These are phyloP conservation scores for Ascochyta lentis DNA, from an alignment of 2,329 filamentous ascomycete species.

Conservation along the genomic window DNA sequence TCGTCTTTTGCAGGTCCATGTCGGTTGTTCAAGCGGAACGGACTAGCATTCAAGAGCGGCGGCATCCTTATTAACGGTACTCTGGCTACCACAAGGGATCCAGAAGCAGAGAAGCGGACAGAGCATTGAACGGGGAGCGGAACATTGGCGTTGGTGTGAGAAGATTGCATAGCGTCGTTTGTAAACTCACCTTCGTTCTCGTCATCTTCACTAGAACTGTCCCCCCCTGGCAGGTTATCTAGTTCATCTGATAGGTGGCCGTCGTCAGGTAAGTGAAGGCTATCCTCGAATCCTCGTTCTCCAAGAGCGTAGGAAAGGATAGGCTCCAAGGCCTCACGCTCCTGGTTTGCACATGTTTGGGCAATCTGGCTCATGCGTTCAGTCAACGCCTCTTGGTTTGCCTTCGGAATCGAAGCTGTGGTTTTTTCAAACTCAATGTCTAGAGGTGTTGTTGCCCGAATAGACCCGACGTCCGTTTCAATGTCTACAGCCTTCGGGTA, in stretches of 20 bases:
- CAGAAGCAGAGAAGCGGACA: constrained; percentile 64
- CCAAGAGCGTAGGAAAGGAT: constrained; percentile 67
- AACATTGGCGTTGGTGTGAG: constrained; percentile 69
- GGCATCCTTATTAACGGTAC: constrained; percentile 54
- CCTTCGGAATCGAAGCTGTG: constrained; percentile 59
- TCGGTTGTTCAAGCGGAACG: constrained; percentile 38
- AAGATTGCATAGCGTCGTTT: constrained; percentile 59
- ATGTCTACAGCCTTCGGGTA: constrained; percentile 61
- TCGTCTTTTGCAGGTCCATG: constrained; percentile 50
- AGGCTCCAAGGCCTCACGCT: constrained; percentile 66
- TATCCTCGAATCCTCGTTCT: constrained; percentile 65
- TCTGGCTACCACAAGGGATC: constrained; percentile 58
- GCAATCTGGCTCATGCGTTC: constrained; percentile 62
- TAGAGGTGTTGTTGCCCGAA: constrained; percentile 53
- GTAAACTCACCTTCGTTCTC: constrained; percentile 63
- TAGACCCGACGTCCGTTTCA: constrained; percentile 25
- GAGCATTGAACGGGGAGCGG: constrained; percentile 66
- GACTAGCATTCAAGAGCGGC: constrained; percentile 27
- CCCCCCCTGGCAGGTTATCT: constrained; percentile 58
- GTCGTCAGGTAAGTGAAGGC: constrained; percentile 54
- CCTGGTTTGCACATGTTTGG: constrained; percentile 59
- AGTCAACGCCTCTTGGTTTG: constrained; percentile 56
- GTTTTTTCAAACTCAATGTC: constrained; percentile 64
- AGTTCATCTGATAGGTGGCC: constrained; percentile 60
- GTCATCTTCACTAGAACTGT: constrained; percentile 85